A percentile compares a stretch with the other conserved stretches of the same genome.
These are phyloP conservation scores for Coprinopsis sp. DNA, from an alignment of 768 basidiomycete genomes.

Conservation along the genomic window DNA sequence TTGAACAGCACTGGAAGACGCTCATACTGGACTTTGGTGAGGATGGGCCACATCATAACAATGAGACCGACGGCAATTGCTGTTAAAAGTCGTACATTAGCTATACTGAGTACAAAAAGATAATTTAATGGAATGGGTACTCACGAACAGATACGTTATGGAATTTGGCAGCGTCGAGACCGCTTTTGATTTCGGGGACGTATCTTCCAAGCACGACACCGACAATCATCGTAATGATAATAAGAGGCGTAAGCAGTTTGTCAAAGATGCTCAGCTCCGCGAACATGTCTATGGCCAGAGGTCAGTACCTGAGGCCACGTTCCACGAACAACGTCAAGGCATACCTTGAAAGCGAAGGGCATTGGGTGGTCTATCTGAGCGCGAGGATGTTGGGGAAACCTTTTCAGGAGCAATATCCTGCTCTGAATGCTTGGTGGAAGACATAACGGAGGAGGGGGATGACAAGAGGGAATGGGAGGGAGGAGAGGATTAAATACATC, in stretches of 20 bases:
- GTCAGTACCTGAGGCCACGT: background rate
- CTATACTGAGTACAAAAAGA: background rate
- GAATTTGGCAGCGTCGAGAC: constrained; percentile 59
- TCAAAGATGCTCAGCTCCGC: constrained; percentile 48
- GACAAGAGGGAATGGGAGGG: no score
- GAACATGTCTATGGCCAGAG: constrained; percentile 27
- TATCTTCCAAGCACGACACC: constrained; percentile 75
- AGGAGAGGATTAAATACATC: no score
- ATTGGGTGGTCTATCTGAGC: no score
- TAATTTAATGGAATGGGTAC: background rate
- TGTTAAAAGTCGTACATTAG: constrained; percentile 29
- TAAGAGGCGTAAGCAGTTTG: constrained; percentile 56
- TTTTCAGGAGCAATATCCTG: no score
- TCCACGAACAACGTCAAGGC: no score
- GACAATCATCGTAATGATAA: constrained; percentile 68
- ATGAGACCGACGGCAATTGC: constrained; percentile 80
- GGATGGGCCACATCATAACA: constrained; percentile 85
- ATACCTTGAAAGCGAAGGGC: background rate
- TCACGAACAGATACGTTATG: constrained; percentile 73
- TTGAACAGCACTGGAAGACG: constrained; percentile 52
- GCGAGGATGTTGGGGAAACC: no score
- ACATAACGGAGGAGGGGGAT: no score
- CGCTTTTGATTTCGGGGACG: constrained; percentile 51
- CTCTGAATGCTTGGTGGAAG: no score
- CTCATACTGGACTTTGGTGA: constrained; percentile 77